phyloP scores from a whole-genome alignment of 495 filamentous ascomycete species.

The Tuber indicum region DNA sequence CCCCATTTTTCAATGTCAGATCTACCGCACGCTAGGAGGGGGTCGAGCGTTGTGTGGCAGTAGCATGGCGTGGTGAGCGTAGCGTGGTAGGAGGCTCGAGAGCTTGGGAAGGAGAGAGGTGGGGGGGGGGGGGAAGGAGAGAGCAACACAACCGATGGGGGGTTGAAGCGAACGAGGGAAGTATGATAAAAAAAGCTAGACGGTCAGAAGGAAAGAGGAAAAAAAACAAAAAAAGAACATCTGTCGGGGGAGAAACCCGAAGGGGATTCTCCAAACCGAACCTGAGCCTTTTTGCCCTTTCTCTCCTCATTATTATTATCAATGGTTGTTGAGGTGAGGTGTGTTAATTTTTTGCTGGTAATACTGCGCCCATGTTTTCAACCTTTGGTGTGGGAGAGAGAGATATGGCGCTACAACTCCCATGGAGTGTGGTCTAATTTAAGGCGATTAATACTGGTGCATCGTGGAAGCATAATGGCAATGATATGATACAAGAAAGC shows the following conservation, averaged over 20 bases:
- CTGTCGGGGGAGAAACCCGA: not conserved
- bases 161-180: not conserved
- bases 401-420: too few species aligned
- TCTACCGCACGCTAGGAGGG: not conserved
- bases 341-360: not conserved
- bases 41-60: not conserved
- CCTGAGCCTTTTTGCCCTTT: not conserved
- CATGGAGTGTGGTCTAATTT: too few species aligned
- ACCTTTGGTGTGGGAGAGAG: too few species aligned
- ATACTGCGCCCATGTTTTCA: too few species aligned
- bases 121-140: not conserved
- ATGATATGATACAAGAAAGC: not conserved
- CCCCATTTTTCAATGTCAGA: not conserved
- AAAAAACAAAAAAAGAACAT: not conserved
- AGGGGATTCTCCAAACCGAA: not conserved
- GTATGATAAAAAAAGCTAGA: not conserved
- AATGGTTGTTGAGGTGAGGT: not conserved
- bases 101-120: not conserved
- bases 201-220: not conserved
- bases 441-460: not conserved
- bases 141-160: not conserved
- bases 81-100: not conserved
- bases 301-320: not conserved
- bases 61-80: not conserved
- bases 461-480: not conserved